phyloP scores from a whole-genome alignment of 192 early-diverging fungal genomes.

The Coemansia erecta region DNA sequence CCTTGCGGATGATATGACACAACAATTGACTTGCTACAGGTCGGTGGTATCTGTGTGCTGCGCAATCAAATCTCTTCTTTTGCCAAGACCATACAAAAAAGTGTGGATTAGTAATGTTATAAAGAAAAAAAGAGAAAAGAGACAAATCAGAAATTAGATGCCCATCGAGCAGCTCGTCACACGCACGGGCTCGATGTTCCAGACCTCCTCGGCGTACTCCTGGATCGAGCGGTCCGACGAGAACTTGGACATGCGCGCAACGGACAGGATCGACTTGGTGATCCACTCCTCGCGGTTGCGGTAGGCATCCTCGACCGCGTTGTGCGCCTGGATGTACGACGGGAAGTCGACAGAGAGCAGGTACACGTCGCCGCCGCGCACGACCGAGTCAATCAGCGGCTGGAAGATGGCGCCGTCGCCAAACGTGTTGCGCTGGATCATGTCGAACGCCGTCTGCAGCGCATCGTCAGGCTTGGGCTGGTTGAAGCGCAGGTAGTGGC shows the following conservation, averaged over 20 bases:
- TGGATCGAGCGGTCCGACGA: slow-evolving; percentile 82
- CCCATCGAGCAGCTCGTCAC: slow-evolving; percentile 21
- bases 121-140: slow-evolving; percentile 9
- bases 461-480: slow-evolving; percentile 72
- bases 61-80: slow-evolving; percentile 3
- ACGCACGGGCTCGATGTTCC: slow-evolving; percentile 71
- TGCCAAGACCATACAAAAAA: too few species aligned
- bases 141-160: slow-evolving; percentile 16
- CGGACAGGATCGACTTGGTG: slow-evolving; percentile 84
- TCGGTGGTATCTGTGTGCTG: slow-evolving; percentile 5
- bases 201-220: slow-evolving; percentile 93
- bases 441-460: slow-evolving; percentile 76
- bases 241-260: slow-evolving; percentile 95
- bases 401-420: slow-evolving; percentile 79
- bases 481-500: slow-evolving; percentile 87
- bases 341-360: slow-evolving; percentile 71
- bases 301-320: slow-evolving; percentile 81
- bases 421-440: slow-evolving; percentile 78
- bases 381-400: slow-evolving; percentile 73
- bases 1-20: too few species aligned
- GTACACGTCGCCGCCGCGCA: slow-evolving; percentile 81
- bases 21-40: too few species aligned
- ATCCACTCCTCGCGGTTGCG: slow-evolving; percentile 81
- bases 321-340: slow-evolving; percentile 71
- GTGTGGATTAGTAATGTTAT: too few species aligned